Evolutionary conservation across 371 early-diverging fungal genomes (phyloP).

Genomic region (Mortierella sp.): DNA sequence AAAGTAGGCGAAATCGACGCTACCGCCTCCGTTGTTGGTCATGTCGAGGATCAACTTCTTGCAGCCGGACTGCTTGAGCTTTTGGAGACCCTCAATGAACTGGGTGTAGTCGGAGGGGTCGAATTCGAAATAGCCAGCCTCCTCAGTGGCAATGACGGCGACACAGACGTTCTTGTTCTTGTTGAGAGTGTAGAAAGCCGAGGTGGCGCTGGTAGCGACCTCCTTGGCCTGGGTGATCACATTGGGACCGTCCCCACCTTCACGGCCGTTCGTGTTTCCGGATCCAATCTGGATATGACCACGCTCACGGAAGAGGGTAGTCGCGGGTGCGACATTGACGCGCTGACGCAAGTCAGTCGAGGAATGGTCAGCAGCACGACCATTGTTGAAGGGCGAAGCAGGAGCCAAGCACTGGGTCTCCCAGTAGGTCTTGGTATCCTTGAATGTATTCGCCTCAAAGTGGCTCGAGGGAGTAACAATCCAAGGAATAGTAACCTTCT

Average conservation of each 20-base stretch:
- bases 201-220: constrained; percentile 30
- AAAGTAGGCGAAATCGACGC: constrained; percentile 55
- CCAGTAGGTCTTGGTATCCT: constrained; percentile 48
- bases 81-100: constrained; percentile 45
- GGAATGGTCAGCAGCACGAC: not conserved
- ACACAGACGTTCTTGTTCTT: constrained; percentile 40
- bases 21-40: constrained; percentile 59
- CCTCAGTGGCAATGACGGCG: constrained; percentile 55
- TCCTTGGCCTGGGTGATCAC: constrained; percentile 40
- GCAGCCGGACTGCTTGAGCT: constrained; percentile 43
- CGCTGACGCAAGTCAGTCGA: not conserved
- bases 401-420: constrained; percentile 35
- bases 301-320: constrained; percentile 44
- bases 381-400: constrained; percentile 29
- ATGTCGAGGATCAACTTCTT: constrained; percentile 57
- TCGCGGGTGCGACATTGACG: constrained; percentile 27
- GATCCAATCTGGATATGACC: constrained; percentile 33
- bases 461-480: constrained; percentile 34
- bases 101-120: constrained; percentile 45
- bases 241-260: constrained; percentile 11
- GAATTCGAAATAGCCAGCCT: constrained; percentile 38
- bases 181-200: constrained; percentile 43
- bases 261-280: constrained; percentile 36
- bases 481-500: constrained; percentile 52
- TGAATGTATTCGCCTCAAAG: constrained; percentile 37